These are phyloP conservation scores for Grigorovia humatica DNA, from an alignment of 805 yeast species.

Conservation along the genomic window DNA sequence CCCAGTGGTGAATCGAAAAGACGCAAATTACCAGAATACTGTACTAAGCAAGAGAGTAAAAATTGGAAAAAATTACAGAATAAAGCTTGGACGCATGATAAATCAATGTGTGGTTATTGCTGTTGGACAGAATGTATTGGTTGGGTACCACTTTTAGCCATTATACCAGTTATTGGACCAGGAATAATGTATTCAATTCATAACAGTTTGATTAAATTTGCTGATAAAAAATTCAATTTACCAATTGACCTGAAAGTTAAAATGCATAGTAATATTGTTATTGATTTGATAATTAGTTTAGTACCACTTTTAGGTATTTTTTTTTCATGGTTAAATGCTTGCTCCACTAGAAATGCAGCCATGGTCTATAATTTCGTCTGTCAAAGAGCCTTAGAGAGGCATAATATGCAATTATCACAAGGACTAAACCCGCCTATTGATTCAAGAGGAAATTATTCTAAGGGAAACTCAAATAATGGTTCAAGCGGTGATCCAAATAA, in stretches of 20 bases:
- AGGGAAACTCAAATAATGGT: not conserved
- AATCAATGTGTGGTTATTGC: slow-evolving; percentile 67
- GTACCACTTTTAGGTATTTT: slow-evolving; percentile 75
- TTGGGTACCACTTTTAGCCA: slow-evolving; percentile 57
- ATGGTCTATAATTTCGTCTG: slow-evolving; percentile 42
- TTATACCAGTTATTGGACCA: slow-evolving; percentile 83
- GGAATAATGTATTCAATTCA: slow-evolving; percentile 70
- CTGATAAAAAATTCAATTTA: slow-evolving; percentile 44
- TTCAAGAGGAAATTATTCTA: not conserved
- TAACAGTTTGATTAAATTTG: slow-evolving; percentile 49
- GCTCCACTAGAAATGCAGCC: slow-evolving; percentile 86
- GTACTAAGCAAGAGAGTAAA: slow-evolving; percentile 48
- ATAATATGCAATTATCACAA: not conserved
- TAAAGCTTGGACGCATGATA: slow-evolving; percentile 82
- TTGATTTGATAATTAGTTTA: slow-evolving; percentile 65
- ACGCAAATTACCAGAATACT: slow-evolving; percentile 40
- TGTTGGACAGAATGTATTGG: slow-evolving; percentile 62
- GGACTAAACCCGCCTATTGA: not conserved
- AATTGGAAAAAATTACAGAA: slow-evolving; percentile 65
- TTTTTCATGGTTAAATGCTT: slow-evolving; percentile 70
- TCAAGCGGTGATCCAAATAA: not conserved
- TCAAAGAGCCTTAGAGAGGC: slow-evolving; percentile 14
- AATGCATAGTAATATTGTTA: slow-evolving; percentile 62
- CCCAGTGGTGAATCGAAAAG: slow-evolving; percentile 36
- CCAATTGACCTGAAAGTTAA: slow-evolving; percentile 54